Base-by-base conservation (phyloP, 2,329 filamentous ascomycete genomes). In the Phoma sp. region DNA sequence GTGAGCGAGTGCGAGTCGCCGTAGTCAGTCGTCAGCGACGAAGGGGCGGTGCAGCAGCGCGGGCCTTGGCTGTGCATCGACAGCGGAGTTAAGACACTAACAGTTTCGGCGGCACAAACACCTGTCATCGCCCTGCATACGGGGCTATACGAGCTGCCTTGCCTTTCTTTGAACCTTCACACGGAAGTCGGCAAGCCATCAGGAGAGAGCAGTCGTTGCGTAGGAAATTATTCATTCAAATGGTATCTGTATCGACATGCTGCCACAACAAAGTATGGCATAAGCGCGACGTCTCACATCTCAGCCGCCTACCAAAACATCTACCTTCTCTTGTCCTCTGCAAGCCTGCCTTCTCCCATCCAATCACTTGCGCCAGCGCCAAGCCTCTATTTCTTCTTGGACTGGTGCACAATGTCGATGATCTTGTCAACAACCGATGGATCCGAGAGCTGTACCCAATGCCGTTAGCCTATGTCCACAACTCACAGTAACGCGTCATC, bases 371-470 rank as follows among this genome's bases (percentile, higher is more conserved):
- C 52, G n/a, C 36, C 24, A 10, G 2, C 36, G 52, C 52, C 52
- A 50, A 55, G 52, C 46, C 52, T 43, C 61, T 72, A 78, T 68
- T 77, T 77, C 68, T 76, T 78, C 66, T 77, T 79, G 57, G 79
- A 75, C 62, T 84, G 82, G 67, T 93, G 89, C 47, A 97, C 93
- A 41, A 83, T 85, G 59, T 85, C 78, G 74, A 98, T 96, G 72
- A 99, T 97, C 80, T 88, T 93, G 42, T 89, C 86, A 24, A 99
- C 93, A 23, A 98, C 88, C 56, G 81, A 86, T 41, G 95, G 95
- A 75, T 99, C 93, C 56, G 91, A 95, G 47, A 98, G 84, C 88
- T 96, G 64, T 29, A 37, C 56, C 52, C 46, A 49, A 47, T 39
- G 22, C 33, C 60, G 64, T 73, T 69, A 73, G 71, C 65, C 53